These are phyloP conservation scores for Cephalotrichum gorgonifer DNA, from an alignment of 2,329 filamentous ascomycete species.

Conservation along the genomic window DNA sequence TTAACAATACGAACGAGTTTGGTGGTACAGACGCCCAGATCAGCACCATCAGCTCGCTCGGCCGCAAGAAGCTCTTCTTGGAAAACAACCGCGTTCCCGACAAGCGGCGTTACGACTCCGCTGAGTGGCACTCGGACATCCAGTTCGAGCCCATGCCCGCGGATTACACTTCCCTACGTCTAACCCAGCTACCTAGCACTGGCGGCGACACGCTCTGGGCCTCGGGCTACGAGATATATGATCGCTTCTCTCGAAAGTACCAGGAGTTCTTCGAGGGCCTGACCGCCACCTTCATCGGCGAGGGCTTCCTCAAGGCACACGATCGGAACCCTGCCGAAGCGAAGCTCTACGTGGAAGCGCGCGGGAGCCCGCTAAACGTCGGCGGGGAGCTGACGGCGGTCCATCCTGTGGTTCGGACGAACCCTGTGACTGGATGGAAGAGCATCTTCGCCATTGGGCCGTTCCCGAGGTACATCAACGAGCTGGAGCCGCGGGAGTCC, in stretches of 20 bases:
- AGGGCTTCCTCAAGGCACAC: conserved; percentile 35
- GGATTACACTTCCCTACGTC: conserved; percentile 50
- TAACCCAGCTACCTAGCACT: conserved; percentile 43
- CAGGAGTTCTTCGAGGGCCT: conserved; percentile 40
- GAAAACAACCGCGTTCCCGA: conserved; percentile 18
- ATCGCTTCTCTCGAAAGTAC: conserved; percentile 39
- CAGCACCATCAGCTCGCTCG: conserved; percentile 46
- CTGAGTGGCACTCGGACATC: conserved; percentile 42
- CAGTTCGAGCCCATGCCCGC: conserved; percentile 48
- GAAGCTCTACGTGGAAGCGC: conserved; percentile 28
- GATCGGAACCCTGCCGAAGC: too few species aligned
- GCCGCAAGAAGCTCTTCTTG: conserved; percentile 31
- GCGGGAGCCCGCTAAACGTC: conserved; percentile 49
- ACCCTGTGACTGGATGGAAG: conserved; percentile 49
- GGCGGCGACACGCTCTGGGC: conserved; percentile 55
- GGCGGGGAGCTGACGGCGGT: conserved; percentile 38
- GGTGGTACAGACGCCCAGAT: conserved; percentile 43
- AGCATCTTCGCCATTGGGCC: conserved; percentile 38
- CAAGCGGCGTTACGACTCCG: conserved; percentile 16
- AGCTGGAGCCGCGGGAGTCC: conserved; percentile 42
- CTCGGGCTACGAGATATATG: conserved; percentile 50
- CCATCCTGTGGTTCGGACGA: conserved; percentile 47
- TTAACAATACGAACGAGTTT: conserved; percentile 42
- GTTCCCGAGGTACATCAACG: conserved; percentile 44
- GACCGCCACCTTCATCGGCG: conserved; percentile 25